Evolutionary conservation across 2,329 filamentous ascomycete genomes (phyloP), one percentile per base, ranked within the genome.

Genomic region (Aureobasidium mangrovei): DNA sequence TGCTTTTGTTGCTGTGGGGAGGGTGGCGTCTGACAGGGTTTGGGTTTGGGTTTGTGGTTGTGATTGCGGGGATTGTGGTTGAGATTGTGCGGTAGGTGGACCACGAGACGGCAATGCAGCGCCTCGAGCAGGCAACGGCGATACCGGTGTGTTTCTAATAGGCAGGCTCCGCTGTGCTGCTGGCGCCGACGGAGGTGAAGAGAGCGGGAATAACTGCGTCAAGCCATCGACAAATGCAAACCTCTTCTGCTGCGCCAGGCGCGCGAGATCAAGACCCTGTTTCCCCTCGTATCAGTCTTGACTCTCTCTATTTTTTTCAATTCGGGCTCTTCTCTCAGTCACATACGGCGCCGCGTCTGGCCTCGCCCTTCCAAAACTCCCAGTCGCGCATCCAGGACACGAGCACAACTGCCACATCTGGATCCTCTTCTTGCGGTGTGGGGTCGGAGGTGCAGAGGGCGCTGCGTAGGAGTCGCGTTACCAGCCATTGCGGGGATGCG

Each of bases 341-440:
- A 59, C 76, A 60, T 70, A 88, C 64, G 27, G 60, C 85, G 64
- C 89, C 69, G 68, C 84, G 84, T 52, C 81, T 78, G 2, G 78
- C 78, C 47, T 87, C 84, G 3, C 84, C 80, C 58, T 75, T 82
- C 89, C 90, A 96, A 65, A 95, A 94, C 1, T 79, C 73, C 59
- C 78, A 80, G 62, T 91, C 85, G 57, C 88, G 79, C 70, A 95
- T 72, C 70, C 93, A 95, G 72, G 87, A 94, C 56, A 93, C 82
- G 3, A 96, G 74, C 3, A 95, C 75, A 0, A 96, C 69, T 18
- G 67, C 68, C 7, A 60, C 60, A 29, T 63, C 63, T 53, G 55
- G 24, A 38, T 41, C 71, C 62, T 59, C 10, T 31, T 39, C 18
- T 64, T 63, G 3, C 26, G 38, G 8, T 31, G 40, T n/a, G 26